These are phyloP conservation scores for Ascochyta lentis DNA, from an alignment of 2,329 filamentous ascomycete species.

Conservation along the genomic window DNA sequence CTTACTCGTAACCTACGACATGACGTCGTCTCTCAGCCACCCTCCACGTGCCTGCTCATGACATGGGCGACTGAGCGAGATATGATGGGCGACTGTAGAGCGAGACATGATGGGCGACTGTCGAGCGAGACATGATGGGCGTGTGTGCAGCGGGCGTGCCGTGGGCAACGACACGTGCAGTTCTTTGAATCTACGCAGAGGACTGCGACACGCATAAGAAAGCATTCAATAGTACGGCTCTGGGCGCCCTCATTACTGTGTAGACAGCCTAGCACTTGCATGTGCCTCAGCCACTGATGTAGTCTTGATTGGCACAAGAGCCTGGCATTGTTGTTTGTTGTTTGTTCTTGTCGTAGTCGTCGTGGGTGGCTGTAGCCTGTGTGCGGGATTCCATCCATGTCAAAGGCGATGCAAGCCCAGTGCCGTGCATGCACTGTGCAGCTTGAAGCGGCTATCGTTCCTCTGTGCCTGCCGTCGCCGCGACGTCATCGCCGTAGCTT, in stretches of 20 bases:
- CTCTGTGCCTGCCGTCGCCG: background rate
- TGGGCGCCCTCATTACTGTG: background rate
- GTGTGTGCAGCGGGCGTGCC: background rate
- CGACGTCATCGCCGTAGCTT: slow-evolving; percentile 12
- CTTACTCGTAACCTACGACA: too few species aligned
- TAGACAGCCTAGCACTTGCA: background rate
- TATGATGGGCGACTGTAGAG: too few species aligned
- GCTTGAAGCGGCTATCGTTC: slow-evolving; percentile 6
- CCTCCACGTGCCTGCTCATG: too few species aligned
- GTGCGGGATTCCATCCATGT: slow-evolving; percentile 7
- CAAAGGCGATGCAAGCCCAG: slow-evolving; percentile 5
- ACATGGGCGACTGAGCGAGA: too few species aligned
- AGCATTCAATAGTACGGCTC: too few species aligned
- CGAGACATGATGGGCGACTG: too few species aligned
- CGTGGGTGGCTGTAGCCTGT: too few species aligned
- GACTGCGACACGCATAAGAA: background rate
- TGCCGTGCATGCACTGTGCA: slow-evolving; percentile 5
- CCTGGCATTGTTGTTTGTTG: too few species aligned
- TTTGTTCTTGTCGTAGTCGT: background rate
- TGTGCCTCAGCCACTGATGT: background rate
- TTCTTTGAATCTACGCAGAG: background rate
- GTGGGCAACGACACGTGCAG: background rate
- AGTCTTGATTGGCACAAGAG: background rate
- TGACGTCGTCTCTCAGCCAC: too few species aligned
- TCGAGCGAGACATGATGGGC: too few species aligned